These are phyloP conservation scores for Citrus reticulata DNA, from an alignment of 345 rosid genomes.

Conservation along the genomic window DNA sequence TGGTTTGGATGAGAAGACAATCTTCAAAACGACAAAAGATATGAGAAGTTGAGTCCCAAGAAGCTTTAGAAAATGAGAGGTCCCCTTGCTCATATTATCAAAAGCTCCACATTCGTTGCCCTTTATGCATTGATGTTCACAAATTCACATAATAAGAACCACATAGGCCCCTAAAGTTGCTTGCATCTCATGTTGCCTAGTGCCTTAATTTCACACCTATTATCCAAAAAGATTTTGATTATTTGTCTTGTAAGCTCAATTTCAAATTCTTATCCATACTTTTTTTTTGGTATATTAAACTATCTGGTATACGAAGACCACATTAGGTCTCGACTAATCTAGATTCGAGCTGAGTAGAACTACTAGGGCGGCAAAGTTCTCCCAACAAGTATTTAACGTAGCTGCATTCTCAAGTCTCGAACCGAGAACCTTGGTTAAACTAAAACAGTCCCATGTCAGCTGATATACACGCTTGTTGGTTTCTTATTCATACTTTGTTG, in stretches of 20 bases:
- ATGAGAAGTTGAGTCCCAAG: constrained; percentile 39
- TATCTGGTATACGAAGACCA: accelerated
- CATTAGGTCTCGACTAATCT: accelerated
- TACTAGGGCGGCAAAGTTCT: accelerated
- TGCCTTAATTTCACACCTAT: not conserved
- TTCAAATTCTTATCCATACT: not conserved
- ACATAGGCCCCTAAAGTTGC: constrained; percentile 18
- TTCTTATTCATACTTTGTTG: not conserved
- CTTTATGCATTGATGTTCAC: constrained; percentile 46
- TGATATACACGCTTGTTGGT: too few relatives aligned
- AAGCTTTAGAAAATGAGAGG: constrained; percentile 45
- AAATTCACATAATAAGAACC: constrained; percentile 25
- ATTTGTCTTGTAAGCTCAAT: not conserved
- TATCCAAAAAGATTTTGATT: not conserved
- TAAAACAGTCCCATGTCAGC: accelerated
- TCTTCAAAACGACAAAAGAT: constrained; percentile 87
- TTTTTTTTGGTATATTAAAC: not conserved
- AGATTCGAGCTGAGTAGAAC: accelerated
- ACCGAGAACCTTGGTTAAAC: accelerated
- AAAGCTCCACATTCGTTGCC: constrained; percentile 32
- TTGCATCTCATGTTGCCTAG: constrained; percentile 13
- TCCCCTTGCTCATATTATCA: constrained; percentile 38
- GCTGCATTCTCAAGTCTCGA: too few relatives aligned
- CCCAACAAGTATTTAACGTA: too few relatives aligned
- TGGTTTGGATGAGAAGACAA: constrained; percentile 38